Base-by-base conservation (phyloP, 2,329 filamentous ascomycete species). In the Nothophaeocryptopus gaeumannii region DNA sequence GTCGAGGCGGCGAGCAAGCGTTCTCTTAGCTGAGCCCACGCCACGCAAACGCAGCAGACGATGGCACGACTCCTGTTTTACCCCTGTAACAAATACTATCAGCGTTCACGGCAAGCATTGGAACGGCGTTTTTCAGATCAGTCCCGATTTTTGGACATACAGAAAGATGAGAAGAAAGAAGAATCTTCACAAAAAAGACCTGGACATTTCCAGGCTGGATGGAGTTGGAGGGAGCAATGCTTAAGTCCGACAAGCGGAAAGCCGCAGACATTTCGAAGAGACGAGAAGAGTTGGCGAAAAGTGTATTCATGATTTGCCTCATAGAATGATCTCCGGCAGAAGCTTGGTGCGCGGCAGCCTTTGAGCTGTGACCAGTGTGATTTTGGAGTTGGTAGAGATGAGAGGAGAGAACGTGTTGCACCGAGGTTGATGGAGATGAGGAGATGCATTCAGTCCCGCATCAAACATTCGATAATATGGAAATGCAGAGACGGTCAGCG, bases 21-120 rank as follows among this genome's bases (percentile, higher is more conserved):
- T 68, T 53, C 65, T 66, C 64, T 68, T 68, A 16, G 48, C 40
- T 67, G 64, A 64, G 65, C 61, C 38, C 65, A 68, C 65, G 65
- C 49, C 32, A 39, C 26, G 14, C 30, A 15, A 12, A n/a, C 11
- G 13, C 29, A 14, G 26, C 15, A n/a, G 39, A 16, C 32, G n/a
- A 33, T 15, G 2, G 13, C 43, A 41, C 15, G 42, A 51, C 39
- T 50, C 33, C 15, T 31, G 35, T 45, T 52, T 45, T 39, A 48
- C 29, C 39, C 51, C 42, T 58, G 55, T 58, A 56, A 55, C 50
- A 58, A 58, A 50, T 40, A 45, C 34, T 45, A 39, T 29, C 44
- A 59, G 54, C 56, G 54, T 54, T 53, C 48, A 50, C 13, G 48
- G 35, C 37, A 42, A 54, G 45, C 54, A 56, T 57, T 50, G 44